Base-by-base conservation (phyloP, 2,329 filamentous ascomycete species). In the Pseudogymnoascus sp. region DNA sequence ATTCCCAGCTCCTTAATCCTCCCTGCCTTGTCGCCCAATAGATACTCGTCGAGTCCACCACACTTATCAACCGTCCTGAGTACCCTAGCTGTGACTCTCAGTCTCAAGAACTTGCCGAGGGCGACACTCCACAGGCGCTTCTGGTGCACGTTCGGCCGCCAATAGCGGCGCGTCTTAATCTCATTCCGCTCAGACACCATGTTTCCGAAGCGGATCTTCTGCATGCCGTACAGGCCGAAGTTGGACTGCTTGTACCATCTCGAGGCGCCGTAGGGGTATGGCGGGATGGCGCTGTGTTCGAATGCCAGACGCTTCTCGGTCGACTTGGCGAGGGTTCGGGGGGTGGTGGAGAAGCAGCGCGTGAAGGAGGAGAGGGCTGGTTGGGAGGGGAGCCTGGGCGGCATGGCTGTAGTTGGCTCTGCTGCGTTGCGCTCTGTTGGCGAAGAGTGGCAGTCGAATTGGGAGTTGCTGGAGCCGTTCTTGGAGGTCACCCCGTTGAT, bases 31-130 rank as follows among this genome's bases (percentile, higher is more conserved):
- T 86, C 83, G 67, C 91, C 92, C 42, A 96, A 80, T 52, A 99
- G 79, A 77, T 99, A 99, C 71, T 92, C 86, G 74, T 99, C 94
- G 66, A 99, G 80, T 6, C 94, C 92, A 64, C 93, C 93, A 65
- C 88, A 85, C 73, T 92, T 93, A 72, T 90, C 86, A 71, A 97
- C 89, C 36, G 86, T 87, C 71, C 84, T 80, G 68, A 88, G 79
- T 27, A 91, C 88, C 62, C 84, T 82, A 40, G 88, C 80, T 5
- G 87, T 90, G 62, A 93, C 79, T 64, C 86, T 82, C 39, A 89
- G 81, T 73, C 86, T 85, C 61, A 94, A 78, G 69, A 80, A 82
- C 65, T 80, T 81, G 65, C 80, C 78, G 62, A 94, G 76, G 0
- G 82, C 77, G 7, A 81, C 79, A 25, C 84, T 85, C 77, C 81